Conservation (phyloP, 1,139 yeast species). For the Pichia sp. region DNA sequence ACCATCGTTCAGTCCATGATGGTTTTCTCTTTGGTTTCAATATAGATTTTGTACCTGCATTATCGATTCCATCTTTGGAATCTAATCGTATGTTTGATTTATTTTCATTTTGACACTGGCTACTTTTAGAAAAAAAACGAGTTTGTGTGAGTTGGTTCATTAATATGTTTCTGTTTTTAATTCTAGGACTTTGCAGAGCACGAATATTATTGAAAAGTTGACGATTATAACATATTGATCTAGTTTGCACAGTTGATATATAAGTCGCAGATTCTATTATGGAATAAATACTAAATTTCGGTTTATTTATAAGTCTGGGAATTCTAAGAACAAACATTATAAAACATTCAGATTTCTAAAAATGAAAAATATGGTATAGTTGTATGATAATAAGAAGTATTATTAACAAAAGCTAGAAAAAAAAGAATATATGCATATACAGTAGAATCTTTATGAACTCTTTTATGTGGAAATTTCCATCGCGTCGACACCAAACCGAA, state of each 20-base stretch:
- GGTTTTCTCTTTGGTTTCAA: not conserved
- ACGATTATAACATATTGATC: not conserved
- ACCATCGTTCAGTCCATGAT: slow-evolving; percentile 26
- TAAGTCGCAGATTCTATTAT: not conserved
- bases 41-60: not conserved
- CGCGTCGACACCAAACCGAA: not conserved
- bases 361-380: not conserved
- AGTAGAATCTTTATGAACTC: not conserved
- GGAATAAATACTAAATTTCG: not conserved
- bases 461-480: not conserved
- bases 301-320: not conserved
- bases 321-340: not conserved
- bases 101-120: not conserved
- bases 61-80: not conserved
- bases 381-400: not conserved
- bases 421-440: not conserved
- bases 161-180: not conserved
- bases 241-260: not conserved
- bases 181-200: not conserved
- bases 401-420: not conserved
- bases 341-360: not conserved
- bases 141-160: not conserved
- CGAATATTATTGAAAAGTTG: not conserved
- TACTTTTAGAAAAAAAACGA: not conserved
- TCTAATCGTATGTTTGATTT: not conserved